A percentile compares a stretch with the other conserved stretches of the same genome.
Evolutionary conservation across 306 rosid species (phyloP).

Genomic region (Casuarina cunninghamiana): DNA sequence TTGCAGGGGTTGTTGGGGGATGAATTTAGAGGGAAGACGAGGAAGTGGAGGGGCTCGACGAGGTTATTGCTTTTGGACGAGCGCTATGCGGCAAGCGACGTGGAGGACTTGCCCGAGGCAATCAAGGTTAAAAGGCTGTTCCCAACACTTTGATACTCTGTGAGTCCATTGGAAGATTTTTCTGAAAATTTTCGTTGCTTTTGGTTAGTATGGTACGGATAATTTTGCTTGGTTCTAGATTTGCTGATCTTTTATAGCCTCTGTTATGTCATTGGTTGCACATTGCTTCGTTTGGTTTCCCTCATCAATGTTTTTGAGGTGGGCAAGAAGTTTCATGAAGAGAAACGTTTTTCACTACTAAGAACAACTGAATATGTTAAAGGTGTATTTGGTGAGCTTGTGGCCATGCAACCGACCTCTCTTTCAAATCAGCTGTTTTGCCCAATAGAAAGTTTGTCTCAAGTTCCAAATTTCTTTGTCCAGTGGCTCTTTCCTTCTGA

Average conservation of each 20-base stretch:
- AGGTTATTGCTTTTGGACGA: conserved; percentile 83
- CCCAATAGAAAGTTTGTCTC: neutral
- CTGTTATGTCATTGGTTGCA: neutral
- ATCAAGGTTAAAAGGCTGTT: conserved; percentile 61
- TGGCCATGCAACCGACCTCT: neutral
- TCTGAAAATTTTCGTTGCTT: conserved; percentile 4
- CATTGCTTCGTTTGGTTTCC: neutral
- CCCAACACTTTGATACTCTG: conserved; percentile 34
- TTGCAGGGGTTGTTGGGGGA: conserved; percentile 70
- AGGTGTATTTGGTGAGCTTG: neutral
- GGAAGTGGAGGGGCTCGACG: conserved; percentile 82
- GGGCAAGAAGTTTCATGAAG: neutral
- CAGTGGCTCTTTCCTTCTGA: neutral
- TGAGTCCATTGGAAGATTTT: conserved; percentile 29
- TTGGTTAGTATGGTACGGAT: neutral
- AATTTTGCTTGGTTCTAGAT: neutral
- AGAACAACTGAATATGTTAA: neutral
- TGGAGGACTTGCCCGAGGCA: conserved; percentile 77
- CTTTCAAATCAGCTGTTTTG: neutral
- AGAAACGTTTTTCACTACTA: neutral
- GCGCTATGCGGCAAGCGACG: conserved; percentile 37
- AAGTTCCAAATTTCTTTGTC: neutral
- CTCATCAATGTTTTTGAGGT: neutral
- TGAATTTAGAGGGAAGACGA: conserved; percentile 45
- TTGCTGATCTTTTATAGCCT: neutral